Base-by-base conservation (phyloP, 192 early-diverging fungal genomes). In the Coemansia sp. region DNA sequence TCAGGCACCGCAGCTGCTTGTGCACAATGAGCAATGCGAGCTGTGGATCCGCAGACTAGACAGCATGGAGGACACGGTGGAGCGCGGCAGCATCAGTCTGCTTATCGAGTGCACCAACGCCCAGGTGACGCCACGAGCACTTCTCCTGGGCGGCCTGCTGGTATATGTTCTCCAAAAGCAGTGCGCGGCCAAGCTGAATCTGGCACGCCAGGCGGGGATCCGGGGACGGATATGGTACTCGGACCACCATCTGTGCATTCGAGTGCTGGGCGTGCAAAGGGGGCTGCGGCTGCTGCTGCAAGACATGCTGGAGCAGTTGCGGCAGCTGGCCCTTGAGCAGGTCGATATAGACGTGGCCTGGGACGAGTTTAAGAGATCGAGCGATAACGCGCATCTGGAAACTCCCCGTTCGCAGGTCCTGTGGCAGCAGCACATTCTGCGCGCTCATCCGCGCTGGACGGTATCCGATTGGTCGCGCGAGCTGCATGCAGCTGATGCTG, bases 1-100 rank as follows among this genome's bases (percentile, higher is more conserved):
- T 53, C 39, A 38, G 12, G 49, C 58, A 16, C 59, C 60, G 34
- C 0, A 20, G 26, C 51, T 62, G 44, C 10, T 62, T 6, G 3
- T 17, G 8, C 37, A 23, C 17, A 48, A 53, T n/a, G 48, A 32
- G 30, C 34, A 26, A 39, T 37, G 45, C 10, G 60, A 62, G 45
- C 44, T 62, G 36, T 62, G 60, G 60, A 34, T 40, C 4, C 41
- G 37, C 10, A 15, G 14, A 14, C 26, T 56, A 45, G 12, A 12
- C 45, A 40, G 39, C 39, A 41, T 12, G 0, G 10, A 18, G 6
- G 37, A 28, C n/a, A 40, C 17, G 12, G 21, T 51, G 20, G 45
- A 11, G 7, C 48, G 44, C 40, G 39, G 26, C 11, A 51, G 48
- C n/a, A 41, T 60, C 16, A 26, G 23, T 20, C 21, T 61, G 42